These are phyloP conservation scores for Corylus americana DNA, from an alignment of 306 rosid genomes.

Conservation along the genomic window DNA sequence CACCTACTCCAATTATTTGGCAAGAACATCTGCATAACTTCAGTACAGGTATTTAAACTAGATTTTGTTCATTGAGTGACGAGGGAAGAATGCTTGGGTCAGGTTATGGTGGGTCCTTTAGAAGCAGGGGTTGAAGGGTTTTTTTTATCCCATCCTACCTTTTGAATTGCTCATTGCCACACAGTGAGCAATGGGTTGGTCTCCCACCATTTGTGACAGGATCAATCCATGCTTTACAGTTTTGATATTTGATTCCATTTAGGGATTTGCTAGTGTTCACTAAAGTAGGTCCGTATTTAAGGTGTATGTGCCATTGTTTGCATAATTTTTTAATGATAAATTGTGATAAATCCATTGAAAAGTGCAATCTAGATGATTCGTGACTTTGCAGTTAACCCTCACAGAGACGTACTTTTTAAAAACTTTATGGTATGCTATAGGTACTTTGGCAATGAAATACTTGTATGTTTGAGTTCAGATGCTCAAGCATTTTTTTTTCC, in stretches of 20 bases:
- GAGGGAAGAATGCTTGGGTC: background rate
- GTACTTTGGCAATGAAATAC: background rate
- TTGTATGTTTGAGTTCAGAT: background rate
- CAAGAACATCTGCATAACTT: slow-evolving; percentile 81
- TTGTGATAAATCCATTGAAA: background rate
- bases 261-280: background rate
- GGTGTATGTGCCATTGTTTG: background rate
- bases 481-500: background rate
- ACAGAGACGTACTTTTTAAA: background rate
- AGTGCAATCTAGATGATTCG: background rate
- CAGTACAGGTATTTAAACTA: slow-evolving; percentile 55
- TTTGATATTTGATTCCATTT: background rate
- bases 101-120: background rate
- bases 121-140: background rate
- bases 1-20: slow-evolving; percentile 93
- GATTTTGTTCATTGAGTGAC: slow-evolving; percentile 1
- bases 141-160: background rate
- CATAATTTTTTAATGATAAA: background rate
- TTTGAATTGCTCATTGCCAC: background rate
- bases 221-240: background rate
- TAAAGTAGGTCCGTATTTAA: background rate
- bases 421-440: background rate
- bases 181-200: background rate
- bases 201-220: background rate
- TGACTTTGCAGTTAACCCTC: background rate